Evolutionary conservation across 345 rosid genomes (phyloP).

Genomic region (Eutrema yunnanense): DNA sequence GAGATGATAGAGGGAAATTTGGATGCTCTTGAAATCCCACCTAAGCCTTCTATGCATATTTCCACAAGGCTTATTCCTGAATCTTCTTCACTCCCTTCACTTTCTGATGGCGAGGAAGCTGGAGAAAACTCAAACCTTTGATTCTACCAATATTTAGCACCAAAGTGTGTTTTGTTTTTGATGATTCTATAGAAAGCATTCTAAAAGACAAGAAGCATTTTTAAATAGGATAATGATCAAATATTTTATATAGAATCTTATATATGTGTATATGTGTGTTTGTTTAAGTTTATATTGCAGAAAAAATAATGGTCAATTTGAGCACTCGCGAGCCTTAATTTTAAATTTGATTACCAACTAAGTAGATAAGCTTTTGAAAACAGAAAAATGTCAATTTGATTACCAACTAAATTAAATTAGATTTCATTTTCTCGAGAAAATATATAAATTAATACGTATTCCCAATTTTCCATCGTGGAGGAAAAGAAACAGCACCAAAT

Average conservation of each 20-base stretch:
- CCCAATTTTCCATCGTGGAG: neutral
- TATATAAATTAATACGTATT: neutral
- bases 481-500: neutral
- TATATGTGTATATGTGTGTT: too few species aligned
- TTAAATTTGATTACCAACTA: too few species aligned
- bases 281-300: too few species aligned
- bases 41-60: neutral
- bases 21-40: neutral
- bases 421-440: neutral
- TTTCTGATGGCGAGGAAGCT: neutral
- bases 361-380: too few species aligned
- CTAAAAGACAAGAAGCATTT: neutral
- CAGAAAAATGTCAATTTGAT: too few species aligned
- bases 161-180: too few species aligned
- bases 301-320: too few species aligned
- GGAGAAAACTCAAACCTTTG: neutral
- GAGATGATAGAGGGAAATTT: neutral
- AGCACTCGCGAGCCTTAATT: too few species aligned
- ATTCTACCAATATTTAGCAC: too few species aligned
- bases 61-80: neutral
- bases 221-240: too few species aligned
- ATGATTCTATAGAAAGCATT: too few species aligned
- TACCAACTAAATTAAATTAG: neutral
- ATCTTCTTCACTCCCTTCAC: neutral
- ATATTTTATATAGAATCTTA: too few species aligned